Percentiles rank a stretch among this genome's conserved stretches.
Conservation (phyloP, 495 filamentous ascomycete species). For the Rusavskia elegans region DNA sequence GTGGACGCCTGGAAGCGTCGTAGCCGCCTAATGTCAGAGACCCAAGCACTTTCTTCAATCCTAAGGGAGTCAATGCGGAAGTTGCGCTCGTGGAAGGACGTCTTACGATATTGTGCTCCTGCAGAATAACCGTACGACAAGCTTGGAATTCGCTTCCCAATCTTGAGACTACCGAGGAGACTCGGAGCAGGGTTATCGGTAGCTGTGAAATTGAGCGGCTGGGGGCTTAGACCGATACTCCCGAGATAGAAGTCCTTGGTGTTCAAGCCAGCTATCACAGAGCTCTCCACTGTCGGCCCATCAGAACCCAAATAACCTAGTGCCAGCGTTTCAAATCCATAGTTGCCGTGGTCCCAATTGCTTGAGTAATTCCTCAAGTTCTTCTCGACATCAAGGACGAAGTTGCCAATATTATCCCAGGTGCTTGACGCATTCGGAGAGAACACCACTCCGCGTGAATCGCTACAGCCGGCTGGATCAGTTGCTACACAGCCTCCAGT, state of each 20-base stretch:
- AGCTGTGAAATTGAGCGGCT: conserved; percentile 32
- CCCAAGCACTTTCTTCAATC: conserved; percentile 28
- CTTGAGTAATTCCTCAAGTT: conserved; percentile 28
- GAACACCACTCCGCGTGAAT: conserved; percentile 32
- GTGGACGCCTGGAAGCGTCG: conserved; percentile 33
- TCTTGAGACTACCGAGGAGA: conserved; percentile 32
- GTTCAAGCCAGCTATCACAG: conserved; percentile 31
- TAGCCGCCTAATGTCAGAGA: conserved; percentile 45
- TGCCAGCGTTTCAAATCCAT: conserved; percentile 34
- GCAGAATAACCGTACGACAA: conserved; percentile 39
- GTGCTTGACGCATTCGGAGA: conserved; percentile 30
- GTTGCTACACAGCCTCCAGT: conserved; percentile 19
- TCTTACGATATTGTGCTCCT: conserved; percentile 30
- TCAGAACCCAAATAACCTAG: conserved; percentile 20
- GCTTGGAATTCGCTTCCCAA: conserved; percentile 29
- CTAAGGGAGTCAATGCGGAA: not conserved
- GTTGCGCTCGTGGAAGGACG: not conserved
- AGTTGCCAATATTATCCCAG: conserved; percentile 28
- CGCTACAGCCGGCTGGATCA: conserved; percentile 24
- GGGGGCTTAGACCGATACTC: conserved; percentile 32
- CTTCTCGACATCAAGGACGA: conserved; percentile 23
- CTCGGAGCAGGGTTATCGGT: conserved; percentile 31
- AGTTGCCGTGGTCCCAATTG: conserved; percentile 26
- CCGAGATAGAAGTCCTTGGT: conserved; percentile 32
- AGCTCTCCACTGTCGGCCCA: conserved; percentile 23